Evolutionary conservation across 2,329 filamentous ascomycete species (phyloP), one percentile per base, ranked within the genome.

Genomic region (Raffaelea arxii): DNA sequence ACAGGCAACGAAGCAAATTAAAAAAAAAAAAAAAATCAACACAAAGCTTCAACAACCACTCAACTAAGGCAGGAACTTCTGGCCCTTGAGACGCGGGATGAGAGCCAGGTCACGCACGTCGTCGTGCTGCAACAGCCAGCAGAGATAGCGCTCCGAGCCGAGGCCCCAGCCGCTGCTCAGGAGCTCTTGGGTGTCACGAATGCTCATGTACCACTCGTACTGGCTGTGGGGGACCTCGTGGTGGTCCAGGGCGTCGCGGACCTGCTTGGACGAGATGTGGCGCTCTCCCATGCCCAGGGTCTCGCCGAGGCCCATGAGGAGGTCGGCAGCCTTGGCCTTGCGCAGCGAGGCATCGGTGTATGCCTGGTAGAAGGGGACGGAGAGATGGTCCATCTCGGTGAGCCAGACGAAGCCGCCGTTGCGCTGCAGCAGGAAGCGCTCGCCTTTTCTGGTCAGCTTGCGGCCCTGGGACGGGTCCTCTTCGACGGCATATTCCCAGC

Each of bases 21-120:
- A n/a, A n/a, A n/a, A n/a, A n/a, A n/a, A n/a, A n/a, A n/a, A n/a
- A n/a, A n/a, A n/a, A n/a, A n/a, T n/a, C n/a, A n/a, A n/a, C n/a
- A n/a, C n/a, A n/a, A n/a, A n/a, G n/a, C n/a, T n/a, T n/a, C n/a
- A n/a, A n/a, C n/a, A n/a, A n/a, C n/a, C n/a, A n/a, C n/a, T n/a
- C n/a, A n/a, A n/a, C n/a, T 58, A 30, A 9, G 27, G 27, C 9
- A 30, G 27, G 27, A 30, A 30, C 27, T 30, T 30, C 27, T 16
- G 27, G 27, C 27, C 27, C 27, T 30, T 30, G 27, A 30, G 27
- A 16, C 27, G 27, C 27, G 27, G 27, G 27, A 30, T 30, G 9
- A 30, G 16, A 9, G 27, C 27, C 27, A 30, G 27, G 16, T 30
- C 27, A 16, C 27, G 27, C 27, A 30, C 27, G 16, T 30, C 27